A percentile compares a stretch with the other conserved stretches of the same genome.
Conservation (phyloP, 495 filamentous ascomycete species). For the Cercophora samala region DNA sequence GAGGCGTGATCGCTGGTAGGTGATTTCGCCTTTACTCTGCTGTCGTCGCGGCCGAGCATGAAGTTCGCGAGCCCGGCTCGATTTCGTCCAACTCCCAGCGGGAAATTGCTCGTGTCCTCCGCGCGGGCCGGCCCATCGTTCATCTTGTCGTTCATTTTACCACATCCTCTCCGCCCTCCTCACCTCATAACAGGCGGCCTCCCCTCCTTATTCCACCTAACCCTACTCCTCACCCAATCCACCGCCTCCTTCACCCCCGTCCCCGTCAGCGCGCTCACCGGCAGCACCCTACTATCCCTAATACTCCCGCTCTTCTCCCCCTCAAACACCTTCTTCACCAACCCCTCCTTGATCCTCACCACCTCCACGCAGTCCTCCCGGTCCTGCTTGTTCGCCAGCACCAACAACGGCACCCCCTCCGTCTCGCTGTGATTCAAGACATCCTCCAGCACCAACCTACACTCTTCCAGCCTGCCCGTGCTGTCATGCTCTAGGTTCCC, state of each 20-base stretch:
- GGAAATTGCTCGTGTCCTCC: too few species aligned
- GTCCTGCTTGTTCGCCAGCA: constrained; percentile 97
- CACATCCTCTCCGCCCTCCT: constrained; percentile 7
- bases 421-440: constrained; percentile 83
- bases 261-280: constrained; percentile 85
- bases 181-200: constrained; percentile 90
- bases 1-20: too few species aligned
- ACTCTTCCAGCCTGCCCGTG: constrained; percentile 74
- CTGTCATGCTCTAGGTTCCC: constrained; percentile 58
- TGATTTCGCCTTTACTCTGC: too few species aligned
- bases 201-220: constrained; percentile 94
- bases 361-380: constrained; percentile 97
- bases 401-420: constrained; percentile 83
- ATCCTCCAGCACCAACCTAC: constrained; percentile 79
- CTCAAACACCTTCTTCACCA: constrained; percentile 91
- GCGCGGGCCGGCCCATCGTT: too few species aligned
- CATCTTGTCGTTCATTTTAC: too few species aligned
- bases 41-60: too few species aligned
- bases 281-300: constrained; percentile 84
- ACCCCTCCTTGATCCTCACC: constrained; percentile 90
- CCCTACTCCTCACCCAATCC: constrained; percentile 86
- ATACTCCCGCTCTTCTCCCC: constrained; percentile 82
- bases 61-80: too few species aligned
- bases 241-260: constrained; percentile 91
- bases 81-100: too few species aligned